phyloP scores from a whole-genome alignment of 768 basidiomycete genomes.

The Termitomyces sp. region DNA sequence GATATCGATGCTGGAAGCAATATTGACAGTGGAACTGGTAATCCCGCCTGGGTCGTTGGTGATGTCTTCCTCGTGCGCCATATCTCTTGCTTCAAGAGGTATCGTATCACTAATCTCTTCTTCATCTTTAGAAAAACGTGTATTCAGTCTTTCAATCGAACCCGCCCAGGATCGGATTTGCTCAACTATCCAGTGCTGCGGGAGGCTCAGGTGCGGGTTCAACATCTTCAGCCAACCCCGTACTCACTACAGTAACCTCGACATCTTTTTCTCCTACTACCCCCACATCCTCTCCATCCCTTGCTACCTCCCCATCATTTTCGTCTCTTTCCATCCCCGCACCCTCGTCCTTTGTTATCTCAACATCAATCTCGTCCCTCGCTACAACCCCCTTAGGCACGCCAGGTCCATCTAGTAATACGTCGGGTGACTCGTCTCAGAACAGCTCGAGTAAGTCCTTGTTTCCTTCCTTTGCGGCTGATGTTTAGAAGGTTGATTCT shows the following conservation, averaged over 20 bases:
- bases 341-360: no score
- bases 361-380: background rate
- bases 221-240: background rate
- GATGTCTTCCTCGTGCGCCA: conserved; percentile 62
- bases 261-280: no score
- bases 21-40: conserved; percentile 29
- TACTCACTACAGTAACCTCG: conserved; percentile 6
- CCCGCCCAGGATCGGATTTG: conserved; percentile 47
- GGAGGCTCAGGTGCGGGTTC: conserved; percentile 29
- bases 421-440: background rate
- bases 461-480: background rate
- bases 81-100: conserved; percentile 14
- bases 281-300: background rate
- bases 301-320: background rate
- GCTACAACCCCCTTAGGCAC: background rate
- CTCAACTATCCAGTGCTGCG: conserved; percentile 38
- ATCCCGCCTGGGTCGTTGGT: conserved; percentile 63
- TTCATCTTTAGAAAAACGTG: conserved; percentile 41
- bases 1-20: conserved; percentile 52
- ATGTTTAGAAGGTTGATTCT: background rate
- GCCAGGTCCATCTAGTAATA: background rate
- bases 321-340: no score
- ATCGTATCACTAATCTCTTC: background rate
- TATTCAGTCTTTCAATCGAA: conserved; percentile 42
- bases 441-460: conserved; percentile 1